Evolutionary conservation across 495 filamentous ascomycete species (phyloP), one percentile per base, ranked within the genome.

Genomic region (Penicillium manginii): DNA sequence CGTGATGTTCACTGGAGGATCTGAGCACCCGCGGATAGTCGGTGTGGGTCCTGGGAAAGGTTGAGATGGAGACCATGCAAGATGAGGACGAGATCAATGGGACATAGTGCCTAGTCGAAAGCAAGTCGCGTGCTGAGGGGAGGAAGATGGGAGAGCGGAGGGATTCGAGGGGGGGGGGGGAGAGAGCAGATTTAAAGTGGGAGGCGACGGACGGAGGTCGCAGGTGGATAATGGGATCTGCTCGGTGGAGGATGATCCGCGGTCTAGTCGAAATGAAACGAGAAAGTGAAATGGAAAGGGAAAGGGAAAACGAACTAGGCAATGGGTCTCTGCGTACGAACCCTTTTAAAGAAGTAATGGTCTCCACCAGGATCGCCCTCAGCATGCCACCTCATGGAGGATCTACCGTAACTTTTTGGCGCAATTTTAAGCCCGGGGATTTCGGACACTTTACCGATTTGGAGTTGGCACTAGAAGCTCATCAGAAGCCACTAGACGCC

Each of bases 231-330:
- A 60, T 53, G 45, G 21, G 59, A 60, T 62, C 64, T 58, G 39
- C 64, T 53, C 55, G 43, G 66, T 63, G 64, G 63, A 64, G 58
- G 61, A 61, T 60, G 67, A 69, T 69, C 64, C 59, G 58, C 67
- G 46, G 39, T 60, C 46, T 59, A 62, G 52, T 53, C 48, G 33
- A 56, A 40, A 32, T 23, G 33, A 19, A 9, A 22, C 42, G 33
- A 21, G 49, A 33, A 22, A 50, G 23, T 9, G n/a, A 4, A 33
- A 22, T 33, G 17, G 18, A 2, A 12, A 19, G 23, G 7, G 23
- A 26, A 6, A 26, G 23, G 7, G 23, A 26, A 26, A 26, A 6
- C 7, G 23, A 26, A 26, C 23, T 26, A 26, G n/a, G n/a, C 52
- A 14, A 48, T 23, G 50, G 32, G 31, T 42, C 18, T 43, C 35